Conservation (phyloP, 345 rosid genomes). For the Moricandia arvensis region DNA sequence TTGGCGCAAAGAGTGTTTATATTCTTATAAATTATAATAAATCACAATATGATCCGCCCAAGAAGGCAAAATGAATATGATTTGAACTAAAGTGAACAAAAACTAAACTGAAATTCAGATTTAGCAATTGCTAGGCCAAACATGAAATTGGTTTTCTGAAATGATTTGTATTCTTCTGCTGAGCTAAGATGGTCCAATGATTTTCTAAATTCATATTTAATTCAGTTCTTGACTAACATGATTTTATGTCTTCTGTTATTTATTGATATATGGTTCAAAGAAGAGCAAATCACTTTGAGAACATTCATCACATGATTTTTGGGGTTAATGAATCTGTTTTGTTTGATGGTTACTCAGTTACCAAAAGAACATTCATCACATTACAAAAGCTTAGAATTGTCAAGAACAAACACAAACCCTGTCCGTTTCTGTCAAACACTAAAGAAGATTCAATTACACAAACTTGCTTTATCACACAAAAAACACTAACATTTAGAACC, state of each 20-base stretch:
- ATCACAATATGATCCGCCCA: not conserved
- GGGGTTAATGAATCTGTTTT: constrained; percentile 24
- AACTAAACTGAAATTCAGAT: not conserved
- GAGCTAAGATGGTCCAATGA: not conserved
- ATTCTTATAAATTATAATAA: not conserved
- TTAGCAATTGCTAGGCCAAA: not conserved
- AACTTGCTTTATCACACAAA: constrained; percentile 27
- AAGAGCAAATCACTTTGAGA: constrained; percentile 49
- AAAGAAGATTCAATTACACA: not conserved
- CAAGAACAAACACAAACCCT: not conserved
- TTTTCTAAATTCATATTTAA: not conserved
- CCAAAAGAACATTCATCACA: constrained; percentile 12
- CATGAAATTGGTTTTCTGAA: not conserved
- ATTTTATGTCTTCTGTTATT: not conserved
- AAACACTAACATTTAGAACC: constrained; percentile 5
- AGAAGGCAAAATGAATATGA: not conserved
- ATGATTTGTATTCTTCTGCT: not conserved
- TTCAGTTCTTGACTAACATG: not conserved
- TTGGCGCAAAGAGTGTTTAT: not conserved
- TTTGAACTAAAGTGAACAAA: not conserved
- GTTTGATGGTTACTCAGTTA: constrained; percentile 17
- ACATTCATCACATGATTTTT: too few relatives aligned
- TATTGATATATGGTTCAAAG: constrained; percentile 43
- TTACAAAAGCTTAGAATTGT: not conserved
- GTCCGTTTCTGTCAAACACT: not conserved